Base-by-base conservation (phyloP, 805 yeast species). In the Metschnikowia cubensis region DNA sequence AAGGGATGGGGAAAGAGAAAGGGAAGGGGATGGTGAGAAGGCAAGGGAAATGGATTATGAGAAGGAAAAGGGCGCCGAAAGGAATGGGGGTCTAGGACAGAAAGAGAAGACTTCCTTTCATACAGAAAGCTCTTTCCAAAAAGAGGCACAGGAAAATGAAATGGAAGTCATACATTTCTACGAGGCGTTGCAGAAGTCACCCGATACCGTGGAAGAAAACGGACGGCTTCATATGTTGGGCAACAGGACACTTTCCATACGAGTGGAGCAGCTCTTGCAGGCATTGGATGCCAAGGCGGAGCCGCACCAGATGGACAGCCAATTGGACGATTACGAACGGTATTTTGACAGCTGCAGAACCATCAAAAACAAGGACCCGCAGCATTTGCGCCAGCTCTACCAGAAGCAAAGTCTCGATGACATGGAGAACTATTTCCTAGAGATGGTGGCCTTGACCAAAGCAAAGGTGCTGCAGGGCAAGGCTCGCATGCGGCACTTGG, bases 191-290 rank as follows among this genome's bases (percentile, higher is more conserved):
- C 46, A 43, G 40, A 35, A 15, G 18, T 34, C 46, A 2, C 40
- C 46, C 11, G 33, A 13, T 15, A 43, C 46, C 14, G 40, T 43
- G 40, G 46, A 35, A 15, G 39, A 21, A 13, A 11, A 25, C 18
- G 46, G 46, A 14, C 39, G 25, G 34, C 46, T 43, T 10, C 46
- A 22, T 17, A 34, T 43, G 33, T 35, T 35, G 39, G 46, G 46
- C 39, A 43, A 39, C 33, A 14, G 14, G 20, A 33, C 6, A 13
- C 39, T 43, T 13, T 35, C 46, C 6, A 35, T 6, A 35, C 14
- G 25, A 35, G 46, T 43, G 33, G 46, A 43, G 39, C 39, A 43
- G 21, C 14, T 43, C 15, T 17, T 43, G 32, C 39, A n/a, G 18
- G 32, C 32, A 15, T 43, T 43, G 46, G 46, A 43, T 25, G 39